Percentiles rank a stretch among this genome's conserved stretches.
Conservation (phyloP, 2,329 filamentous ascomycete genomes). For the Aspergillus clavatus region DNA sequence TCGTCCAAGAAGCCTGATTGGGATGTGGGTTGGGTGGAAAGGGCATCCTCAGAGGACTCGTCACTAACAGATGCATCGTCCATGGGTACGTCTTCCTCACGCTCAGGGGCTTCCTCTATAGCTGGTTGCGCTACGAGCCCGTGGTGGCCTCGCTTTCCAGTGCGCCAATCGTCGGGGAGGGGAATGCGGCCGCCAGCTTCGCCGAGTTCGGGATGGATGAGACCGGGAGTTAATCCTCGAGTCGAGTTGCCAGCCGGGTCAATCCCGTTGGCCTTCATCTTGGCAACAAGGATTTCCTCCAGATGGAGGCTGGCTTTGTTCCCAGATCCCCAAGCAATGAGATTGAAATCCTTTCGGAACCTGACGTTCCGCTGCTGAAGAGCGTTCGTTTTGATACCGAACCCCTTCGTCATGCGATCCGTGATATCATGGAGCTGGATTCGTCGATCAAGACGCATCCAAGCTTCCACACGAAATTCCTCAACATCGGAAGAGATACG, state of each 20-base stretch:
- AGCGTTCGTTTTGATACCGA: slow-evolving; percentile 18
- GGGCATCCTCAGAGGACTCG: no score
- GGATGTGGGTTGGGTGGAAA: no score
- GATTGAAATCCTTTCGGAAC: slow-evolving; percentile 22
- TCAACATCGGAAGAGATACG: slow-evolving; percentile 28
- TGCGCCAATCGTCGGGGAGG: slow-evolving; percentile 5
- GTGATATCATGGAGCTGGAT: slow-evolving; percentile 26
- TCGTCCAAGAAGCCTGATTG: no score
- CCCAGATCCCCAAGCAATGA: slow-evolving; percentile 25
- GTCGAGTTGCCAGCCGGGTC: slow-evolving; percentile 15
- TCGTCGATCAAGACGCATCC: slow-evolving; percentile 27
- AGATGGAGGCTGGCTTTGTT: slow-evolving; percentile 18
- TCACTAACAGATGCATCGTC: background rate
- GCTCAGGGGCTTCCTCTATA: background rate
- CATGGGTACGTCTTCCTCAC: background rate
- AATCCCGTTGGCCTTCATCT: slow-evolving; percentile 8
- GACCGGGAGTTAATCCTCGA: slow-evolving; percentile 20
- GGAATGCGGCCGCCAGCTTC: slow-evolving; percentile 19
- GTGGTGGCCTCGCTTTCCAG: background rate
- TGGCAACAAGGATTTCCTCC: slow-evolving; percentile 2
- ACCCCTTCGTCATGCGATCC: slow-evolving; percentile 22
- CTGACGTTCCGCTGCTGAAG: slow-evolving; percentile 26
- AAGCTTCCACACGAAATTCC: slow-evolving; percentile 30
- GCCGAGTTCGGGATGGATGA: slow-evolving; percentile 15
- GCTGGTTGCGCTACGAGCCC: background rate